Evolutionary conservation across 2,329 filamentous ascomycete genomes (phyloP), one percentile per base, ranked within the genome.

Genomic region (Aspergillus neotritici): DNA sequence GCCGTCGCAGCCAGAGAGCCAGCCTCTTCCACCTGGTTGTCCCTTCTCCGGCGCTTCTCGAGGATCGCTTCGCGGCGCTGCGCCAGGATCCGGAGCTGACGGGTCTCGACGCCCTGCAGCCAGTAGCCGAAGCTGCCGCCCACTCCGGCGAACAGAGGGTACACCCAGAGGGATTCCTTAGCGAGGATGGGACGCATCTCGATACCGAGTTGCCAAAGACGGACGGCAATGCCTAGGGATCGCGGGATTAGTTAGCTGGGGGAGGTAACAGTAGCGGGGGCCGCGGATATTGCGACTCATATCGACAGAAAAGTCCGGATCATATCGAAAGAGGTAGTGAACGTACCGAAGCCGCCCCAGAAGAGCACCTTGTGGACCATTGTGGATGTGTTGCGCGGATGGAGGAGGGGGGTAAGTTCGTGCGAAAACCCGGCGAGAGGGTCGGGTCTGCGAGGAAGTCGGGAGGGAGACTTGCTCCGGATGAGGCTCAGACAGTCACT

Each of bases 121-220:
- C 91, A 98, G 77, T 96, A 96, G 57, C 93, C 93, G 72, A 97
- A 96, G 71, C 85, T 87, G 57, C 84, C 90, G 58, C 90, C 90
- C 51, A 88, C 80, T 56, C 79, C 79, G 46, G 83, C 90, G 71
- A 93, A 98, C 57, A 91, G 72, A 43, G 93, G 93, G 74, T 95
- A 98, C 40, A 82, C 88, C 86, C 88, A 94, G 61, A 95, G 80
- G 43, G 85, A 86, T 65, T 84, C 77, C 62, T 78, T 81, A 72
- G 85, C 83, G 78, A 97, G 87, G 69, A 96, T 84, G 40, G 91
- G 93, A 51, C 90, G 88, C 89, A 94, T 95, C 75, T 98, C 89
- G 67, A 98, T 93, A 63, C 91, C 93, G 67, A 98, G 84, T 72
- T 97, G 93, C 87, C 90, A 96, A 70, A 93, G 80, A 60, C 91